Evolutionary conservation across 441 rosid genomes (phyloP).

Genomic region (Arabidopsis hybrid): DNA sequence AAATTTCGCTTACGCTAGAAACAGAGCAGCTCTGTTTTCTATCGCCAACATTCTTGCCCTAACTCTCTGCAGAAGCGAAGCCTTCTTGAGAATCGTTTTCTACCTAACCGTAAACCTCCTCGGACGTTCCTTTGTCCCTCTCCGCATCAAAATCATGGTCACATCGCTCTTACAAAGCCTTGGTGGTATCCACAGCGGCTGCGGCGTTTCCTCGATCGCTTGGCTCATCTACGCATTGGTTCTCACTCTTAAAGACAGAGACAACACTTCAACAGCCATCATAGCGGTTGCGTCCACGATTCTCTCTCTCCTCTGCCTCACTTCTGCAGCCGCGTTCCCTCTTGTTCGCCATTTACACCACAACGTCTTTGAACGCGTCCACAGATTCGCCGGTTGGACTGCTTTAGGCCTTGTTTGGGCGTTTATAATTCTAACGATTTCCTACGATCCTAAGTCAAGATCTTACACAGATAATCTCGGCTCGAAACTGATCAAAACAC

Average conservation of each 20-base stretch:
- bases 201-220: constrained; percentile 71
- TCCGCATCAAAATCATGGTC: constrained; percentile 59
- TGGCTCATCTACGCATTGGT: constrained; percentile 72
- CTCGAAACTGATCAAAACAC: constrained; percentile 49
- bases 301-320: constrained; percentile 60
- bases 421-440: constrained; percentile 57
- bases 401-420: constrained; percentile 70
- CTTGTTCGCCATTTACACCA: constrained; percentile 82
- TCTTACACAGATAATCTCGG: constrained; percentile 50
- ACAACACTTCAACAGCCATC: constrained; percentile 60
- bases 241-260: constrained; percentile 55
- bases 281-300: constrained; percentile 56
- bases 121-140: constrained; percentile 67
- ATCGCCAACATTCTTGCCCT: constrained; percentile 71
- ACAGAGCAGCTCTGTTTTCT: constrained; percentile 66
- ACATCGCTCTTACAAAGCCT: constrained; percentile 77
- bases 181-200: constrained; percentile 82
- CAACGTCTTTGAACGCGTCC: constrained; percentile 72
- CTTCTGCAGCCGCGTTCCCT: constrained; percentile 71
- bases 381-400: constrained; percentile 77
- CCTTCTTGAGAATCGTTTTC: constrained; percentile 60
- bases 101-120: constrained; percentile 59
- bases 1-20: constrained; percentile 65
- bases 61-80: constrained; percentile 79
- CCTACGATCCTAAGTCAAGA: constrained; percentile 61